Evolutionary conservation across 306 rosid genomes (phyloP).

Genomic region (Cicer judaicum): DNA sequence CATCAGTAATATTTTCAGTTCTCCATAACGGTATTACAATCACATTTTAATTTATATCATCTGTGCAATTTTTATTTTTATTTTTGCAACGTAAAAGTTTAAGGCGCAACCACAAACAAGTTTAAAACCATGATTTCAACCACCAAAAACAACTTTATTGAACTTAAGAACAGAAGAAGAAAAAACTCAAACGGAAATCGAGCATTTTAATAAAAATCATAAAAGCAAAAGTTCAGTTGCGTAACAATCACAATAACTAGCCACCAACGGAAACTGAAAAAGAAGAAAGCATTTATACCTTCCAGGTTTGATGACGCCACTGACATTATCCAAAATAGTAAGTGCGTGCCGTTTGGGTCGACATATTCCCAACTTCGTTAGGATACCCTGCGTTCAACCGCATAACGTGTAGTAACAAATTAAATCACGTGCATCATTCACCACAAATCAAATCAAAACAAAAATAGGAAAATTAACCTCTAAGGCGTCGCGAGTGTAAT

Average conservation of each 20-base stretch:
- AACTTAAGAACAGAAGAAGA: background rate
- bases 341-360: slow-evolving; percentile 60
- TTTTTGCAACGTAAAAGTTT: too few species aligned
- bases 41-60: too few species aligned
- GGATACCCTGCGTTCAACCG: slow-evolving; percentile 53
- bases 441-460: background rate
- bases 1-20: too few species aligned
- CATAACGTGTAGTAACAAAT: background rate
- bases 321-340: slow-evolving; percentile 62
- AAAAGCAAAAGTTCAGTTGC: slow-evolving; percentile 22
- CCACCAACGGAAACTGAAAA: background rate
- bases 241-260: background rate
- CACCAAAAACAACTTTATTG: background rate
- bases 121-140: background rate
- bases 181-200: background rate
- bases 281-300: slow-evolving; percentile 49
- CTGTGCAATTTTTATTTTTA: too few species aligned
- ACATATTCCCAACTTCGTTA: slow-evolving; percentile 55
- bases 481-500: slow-evolving; percentile 52
- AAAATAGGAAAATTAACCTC: slow-evolving; percentile 55
- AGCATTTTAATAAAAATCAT: background rate
- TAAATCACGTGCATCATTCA: background rate
- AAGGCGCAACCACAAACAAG: too few species aligned
- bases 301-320: slow-evolving; percentile 77
- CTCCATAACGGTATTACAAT: too few species aligned